Evolutionary conservation across 1,284 basidiomycete species (phyloP).

Genomic region (Somion occarium): DNA sequence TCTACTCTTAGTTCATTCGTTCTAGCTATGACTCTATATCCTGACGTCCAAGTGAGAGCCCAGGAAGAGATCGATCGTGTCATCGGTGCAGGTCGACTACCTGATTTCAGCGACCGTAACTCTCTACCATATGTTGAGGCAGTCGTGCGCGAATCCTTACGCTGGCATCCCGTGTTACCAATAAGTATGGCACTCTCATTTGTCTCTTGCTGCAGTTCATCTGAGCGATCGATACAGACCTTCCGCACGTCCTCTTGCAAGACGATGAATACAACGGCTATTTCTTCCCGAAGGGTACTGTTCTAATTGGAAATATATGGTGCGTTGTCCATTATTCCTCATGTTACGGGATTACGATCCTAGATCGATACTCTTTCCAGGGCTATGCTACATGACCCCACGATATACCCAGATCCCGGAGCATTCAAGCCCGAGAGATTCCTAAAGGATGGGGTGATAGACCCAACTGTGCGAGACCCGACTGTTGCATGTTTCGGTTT

Average conservation of each 20-base stretch:
- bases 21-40: constrained; percentile 14
- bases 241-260: constrained; percentile 9
- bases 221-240: neutral
- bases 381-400: constrained; percentile 5
- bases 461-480: constrained; percentile 2
- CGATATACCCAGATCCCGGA: neutral
- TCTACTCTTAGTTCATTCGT: constrained; percentile 11
- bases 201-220: neutral
- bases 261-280: constrained; percentile 17
- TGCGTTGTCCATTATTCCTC: neutral
- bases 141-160: constrained; percentile 8
- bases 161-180: neutral
- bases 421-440: constrained; percentile 5
- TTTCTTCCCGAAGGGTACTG: constrained; percentile 13
- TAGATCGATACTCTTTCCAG: neutral
- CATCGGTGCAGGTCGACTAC: constrained; percentile 22
- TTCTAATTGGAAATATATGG: constrained; percentile 8
- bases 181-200: neutral
- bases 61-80: constrained; percentile 26
- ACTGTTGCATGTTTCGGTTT: neutral
- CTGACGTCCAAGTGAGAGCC: constrained; percentile 17
- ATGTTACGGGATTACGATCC: neutral
- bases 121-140: constrained; percentile 25
- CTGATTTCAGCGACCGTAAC: constrained; percentile 22
- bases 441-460: neutral